Evolutionary conservation across 495 filamentous ascomycete genomes (phyloP), one percentile per base, ranked within the genome.

Genomic region (Chaetomium fimeti): DNA sequence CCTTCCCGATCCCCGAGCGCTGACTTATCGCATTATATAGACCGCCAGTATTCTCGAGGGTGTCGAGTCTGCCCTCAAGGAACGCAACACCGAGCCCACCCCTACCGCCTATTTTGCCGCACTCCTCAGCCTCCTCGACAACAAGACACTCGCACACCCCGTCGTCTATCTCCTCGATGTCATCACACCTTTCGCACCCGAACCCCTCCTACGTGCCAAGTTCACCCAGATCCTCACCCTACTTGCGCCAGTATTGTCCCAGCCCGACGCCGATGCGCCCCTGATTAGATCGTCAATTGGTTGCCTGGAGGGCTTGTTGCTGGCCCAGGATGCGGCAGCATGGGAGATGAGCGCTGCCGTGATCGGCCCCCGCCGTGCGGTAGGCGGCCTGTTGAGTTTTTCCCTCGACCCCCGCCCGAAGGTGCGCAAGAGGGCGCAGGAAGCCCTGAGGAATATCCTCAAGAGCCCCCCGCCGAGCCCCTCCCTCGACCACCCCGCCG

Each of bases 121-220:
- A 3, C 84, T 98, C n/a, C 83, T 98, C 47, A 92, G 93, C 40
- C 82, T 98, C 6, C 85, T 98, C 16, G 86, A 85, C 58, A 95
- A 96, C 76, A 93, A 91, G 75, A 90, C 94, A 56, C 79, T 95
- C 45, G 89, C 90, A 25, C 87, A 88, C 24, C 91, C 94, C 16
- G 89, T 97, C 64, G 90, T 98, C 61, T 98, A 98, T 76, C 87
- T 98, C 18, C 91, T 98, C 79, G 94, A 98, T 75, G 78, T 93
- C 66, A 86, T 95, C 66, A 91, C 92, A 16, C 87, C 87, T 64
- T 89, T 87, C 72, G 86, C 92, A 58, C 93, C 95, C 42, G 82
- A 89, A 25, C 83, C 94, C 20, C 85, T 98, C 36, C 88, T 98
- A 32, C 88, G 91, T 59, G 88, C 91, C 42, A 97, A 97, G 75